Evolutionary conservation across 2,329 filamentous ascomycete species (phyloP), one percentile per base, ranked within the genome.

Genomic region (Penicillium sp.): DNA sequence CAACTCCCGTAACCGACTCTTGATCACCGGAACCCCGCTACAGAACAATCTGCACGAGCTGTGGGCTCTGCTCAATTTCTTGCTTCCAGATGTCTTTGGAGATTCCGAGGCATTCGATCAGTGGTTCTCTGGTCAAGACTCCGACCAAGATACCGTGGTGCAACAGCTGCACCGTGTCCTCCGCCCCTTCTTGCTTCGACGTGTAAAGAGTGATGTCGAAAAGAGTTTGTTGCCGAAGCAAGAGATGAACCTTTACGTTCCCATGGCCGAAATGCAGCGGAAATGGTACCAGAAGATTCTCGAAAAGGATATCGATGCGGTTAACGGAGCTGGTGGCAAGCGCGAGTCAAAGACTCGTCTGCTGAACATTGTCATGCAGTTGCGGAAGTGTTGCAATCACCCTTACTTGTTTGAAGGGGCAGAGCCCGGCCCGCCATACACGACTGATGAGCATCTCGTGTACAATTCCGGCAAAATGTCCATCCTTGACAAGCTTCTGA

Each of bases 201-300:
- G 95, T 78, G 95, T 99, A 72, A 99, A 99, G 85, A 91, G 88
- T 66, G 95, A 99, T 76, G 95, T 99, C 4, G 95, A 99, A 78
- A 99, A 99, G 85, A 98, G 94, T 74, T 82, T 99, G 64, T 80
- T 98, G 56, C 95, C 95, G 2, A 99, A 99, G 84, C 97, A 98
- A 78, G 95, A 99, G 77, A 83, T 98, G 73, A 99, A 99, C 68
- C 80, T 99, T 30, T 99, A 98, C 75, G 90, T 99, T 68, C 95
- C 94, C 68, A 97, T 99, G 94, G 93, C 95, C 0, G 93, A 97
- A 61, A 99, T 99, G 95, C 95, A 99, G 77, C 87, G 97, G 69
- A 96, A 95, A 75, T 99, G 95, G 94, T 99, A 99, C 75, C 91
- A 97, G 78, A 98, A 97, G 82, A 99, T 99, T 70, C 83, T 99